Conservation (phyloP, 1,139 yeast species). For the Spathaspora jeffriesii region DNA sequence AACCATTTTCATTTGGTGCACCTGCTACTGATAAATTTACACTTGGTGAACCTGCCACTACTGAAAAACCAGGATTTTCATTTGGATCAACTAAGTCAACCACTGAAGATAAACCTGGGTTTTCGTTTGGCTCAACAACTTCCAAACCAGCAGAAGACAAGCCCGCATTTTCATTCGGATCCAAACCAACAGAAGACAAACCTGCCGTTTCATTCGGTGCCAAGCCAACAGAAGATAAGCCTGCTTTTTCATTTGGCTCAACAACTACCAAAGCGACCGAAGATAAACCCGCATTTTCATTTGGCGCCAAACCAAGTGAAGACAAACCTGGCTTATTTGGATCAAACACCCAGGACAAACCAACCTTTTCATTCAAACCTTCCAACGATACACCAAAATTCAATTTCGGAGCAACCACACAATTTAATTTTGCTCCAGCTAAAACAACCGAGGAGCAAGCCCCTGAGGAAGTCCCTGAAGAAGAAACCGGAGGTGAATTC, state of each 20-base stretch:
- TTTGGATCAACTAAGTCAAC: background rate
- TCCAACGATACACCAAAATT: background rate
- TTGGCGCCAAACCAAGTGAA: slow-evolving; percentile 13
- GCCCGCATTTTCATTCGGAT: no score
- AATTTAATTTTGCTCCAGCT: background rate
- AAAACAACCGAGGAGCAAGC: slow-evolving; percentile 8
- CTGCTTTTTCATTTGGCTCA: slow-evolving; percentile 4
- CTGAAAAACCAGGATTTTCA: slow-evolving; percentile 9
- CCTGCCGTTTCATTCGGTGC: no score
- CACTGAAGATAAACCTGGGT: slow-evolving; percentile 4
- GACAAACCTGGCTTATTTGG: slow-evolving; percentile 19
- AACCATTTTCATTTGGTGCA: background rate
- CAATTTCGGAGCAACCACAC: no score
- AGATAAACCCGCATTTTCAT: slow-evolving; percentile 5
- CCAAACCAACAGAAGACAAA: background rate
- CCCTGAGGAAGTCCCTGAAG: slow-evolving; percentile 26
- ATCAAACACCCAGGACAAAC: no score
- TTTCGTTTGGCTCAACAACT: slow-evolving; percentile 7
- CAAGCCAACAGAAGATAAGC: background rate
- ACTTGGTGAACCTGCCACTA: background rate
- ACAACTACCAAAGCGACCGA: background rate
- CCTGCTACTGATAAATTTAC: background rate
- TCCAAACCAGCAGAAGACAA: slow-evolving; percentile 15
- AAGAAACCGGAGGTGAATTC: slow-evolving; percentile 46
- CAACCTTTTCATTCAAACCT: no score